These are phyloP conservation scores for Helenozyma rhizophorensis DNA, from an alignment of 805 yeast species.

Conservation along the genomic window DNA sequence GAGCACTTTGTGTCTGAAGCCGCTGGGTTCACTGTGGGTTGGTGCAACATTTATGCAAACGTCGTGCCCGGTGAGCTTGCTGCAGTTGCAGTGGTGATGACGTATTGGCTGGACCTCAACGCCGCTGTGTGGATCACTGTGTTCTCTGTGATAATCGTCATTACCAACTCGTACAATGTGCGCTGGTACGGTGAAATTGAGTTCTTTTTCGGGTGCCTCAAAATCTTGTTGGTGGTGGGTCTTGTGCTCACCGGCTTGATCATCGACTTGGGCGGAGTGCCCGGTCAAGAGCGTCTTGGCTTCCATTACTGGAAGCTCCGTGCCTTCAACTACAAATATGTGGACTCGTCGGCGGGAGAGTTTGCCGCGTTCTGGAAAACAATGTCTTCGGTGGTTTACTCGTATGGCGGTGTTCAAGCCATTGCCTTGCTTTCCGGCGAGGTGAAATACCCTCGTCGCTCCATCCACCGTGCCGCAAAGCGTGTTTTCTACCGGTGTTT, in stretches of 20 bases:
- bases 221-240: slow-evolving; percentile 20
- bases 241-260: slow-evolving; percentile 1
- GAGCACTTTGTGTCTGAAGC: slow-evolving; percentile 42
- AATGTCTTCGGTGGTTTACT: slow-evolving; percentile 36
- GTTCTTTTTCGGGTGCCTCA: slow-evolving; percentile 22
- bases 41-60: slow-evolving; percentile 33
- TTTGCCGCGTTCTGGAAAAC: slow-evolving; percentile 28
- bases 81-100: slow-evolving; percentile 22
- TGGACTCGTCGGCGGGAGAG: slow-evolving; percentile 16
- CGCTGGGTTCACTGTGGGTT: slow-evolving; percentile 45
- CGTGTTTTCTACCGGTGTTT: slow-evolving; percentile 28
- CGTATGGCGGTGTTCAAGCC: slow-evolving; percentile 30
- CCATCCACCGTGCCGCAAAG: slow-evolving; percentile 25
- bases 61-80: slow-evolving; percentile 38
- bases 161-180: slow-evolving; percentile 31
- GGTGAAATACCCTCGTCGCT: slow-evolving; percentile 28
- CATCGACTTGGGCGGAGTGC: slow-evolving; percentile 9
- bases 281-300: slow-evolving; percentile 21
- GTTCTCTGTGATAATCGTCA: slow-evolving; percentile 16
- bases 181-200: slow-evolving; percentile 28
- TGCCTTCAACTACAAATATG: slow-evolving; percentile 26
- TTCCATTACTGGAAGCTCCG: slow-evolving; percentile 42
- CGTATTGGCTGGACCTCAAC: slow-evolving; percentile 21
- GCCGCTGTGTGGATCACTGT: slow-evolving; percentile 24
- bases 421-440: slow-evolving; percentile 27